phyloP scores from a whole-genome alignment of 306 rosid genomes.

The Cicer arietinum region DNA sequence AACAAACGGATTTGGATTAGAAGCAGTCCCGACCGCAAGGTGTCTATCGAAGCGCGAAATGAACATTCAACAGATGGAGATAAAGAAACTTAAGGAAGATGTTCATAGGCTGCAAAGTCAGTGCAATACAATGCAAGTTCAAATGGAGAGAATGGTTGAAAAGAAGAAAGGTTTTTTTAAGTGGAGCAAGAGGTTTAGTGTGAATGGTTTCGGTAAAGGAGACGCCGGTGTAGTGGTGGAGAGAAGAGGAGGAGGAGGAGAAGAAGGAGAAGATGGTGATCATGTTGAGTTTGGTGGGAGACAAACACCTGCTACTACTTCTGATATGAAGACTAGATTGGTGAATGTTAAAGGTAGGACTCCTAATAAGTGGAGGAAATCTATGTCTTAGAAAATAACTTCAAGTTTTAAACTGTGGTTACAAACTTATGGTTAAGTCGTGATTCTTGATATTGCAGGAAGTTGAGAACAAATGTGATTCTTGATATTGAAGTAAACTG shows the following conservation, averaged over 20 bases:
- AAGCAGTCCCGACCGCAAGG: constrained; percentile 34
- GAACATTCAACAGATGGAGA: constrained; percentile 65
- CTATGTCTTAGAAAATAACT: constrained; percentile 61
- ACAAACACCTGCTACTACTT: constrained; percentile 55
- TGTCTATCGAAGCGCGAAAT: constrained; percentile 79
- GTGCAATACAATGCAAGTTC: constrained; percentile 69
- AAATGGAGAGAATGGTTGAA: constrained; percentile 66
- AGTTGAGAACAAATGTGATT: neutral
- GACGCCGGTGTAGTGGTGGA: constrained; percentile 23
- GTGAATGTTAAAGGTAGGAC: constrained; percentile 53
- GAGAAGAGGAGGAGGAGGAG: constrained; percentile 24
- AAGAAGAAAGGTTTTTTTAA: constrained; percentile 64
- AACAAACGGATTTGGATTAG: constrained; percentile 45
- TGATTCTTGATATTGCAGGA: constrained; percentile 6
- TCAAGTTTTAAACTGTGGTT: neutral
- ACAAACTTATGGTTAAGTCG: neutral
- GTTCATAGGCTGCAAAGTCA: constrained; percentile 71
- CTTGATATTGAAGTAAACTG: neutral
- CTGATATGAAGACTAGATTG: constrained; percentile 65
- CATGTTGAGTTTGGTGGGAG: constrained; percentile 55
- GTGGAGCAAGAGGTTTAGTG: constrained; percentile 71
- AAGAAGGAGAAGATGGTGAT: constrained; percentile 47
- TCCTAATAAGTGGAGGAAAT: constrained; percentile 77
- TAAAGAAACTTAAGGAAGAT: constrained; percentile 75
- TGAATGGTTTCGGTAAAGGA: constrained; percentile 39